Conservation (phyloP, 345 rosid species). For the Camelina laxa region DNA sequence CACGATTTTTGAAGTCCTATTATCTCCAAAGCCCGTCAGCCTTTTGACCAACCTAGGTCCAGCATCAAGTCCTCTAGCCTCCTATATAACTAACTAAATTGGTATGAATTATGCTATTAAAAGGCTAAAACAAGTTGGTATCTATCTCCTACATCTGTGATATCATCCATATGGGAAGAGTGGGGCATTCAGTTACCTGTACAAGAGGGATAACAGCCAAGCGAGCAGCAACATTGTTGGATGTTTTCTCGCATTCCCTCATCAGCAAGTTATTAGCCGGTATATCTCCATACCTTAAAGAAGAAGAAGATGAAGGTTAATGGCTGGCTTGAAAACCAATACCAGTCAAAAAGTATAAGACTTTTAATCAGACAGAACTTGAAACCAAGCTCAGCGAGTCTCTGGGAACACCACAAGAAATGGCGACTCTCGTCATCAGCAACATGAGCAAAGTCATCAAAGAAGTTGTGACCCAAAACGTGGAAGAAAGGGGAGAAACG, state of each 20-base stretch:
- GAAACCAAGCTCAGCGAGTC: slow-evolving; percentile 92
- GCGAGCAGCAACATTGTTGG: slow-evolving; percentile 83
- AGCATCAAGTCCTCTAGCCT: slow-evolving; percentile 98
- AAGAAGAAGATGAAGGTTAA: not conserved
- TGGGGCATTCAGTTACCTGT: slow-evolving; percentile 26
- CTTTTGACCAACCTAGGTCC: slow-evolving; percentile 91
- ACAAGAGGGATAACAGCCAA: slow-evolving; percentile 57
- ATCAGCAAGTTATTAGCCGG: slow-evolving; percentile 92
- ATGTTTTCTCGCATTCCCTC: slow-evolving; percentile 86
- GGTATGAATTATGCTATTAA: not conserved
- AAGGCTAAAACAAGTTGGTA: not conserved
- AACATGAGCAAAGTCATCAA: slow-evolving; percentile 92
- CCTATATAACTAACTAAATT: slow-evolving; percentile 50
- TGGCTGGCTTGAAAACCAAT: not conserved
- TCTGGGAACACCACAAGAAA: slow-evolving; percentile 90
- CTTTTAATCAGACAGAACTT: slow-evolving; percentile 52
- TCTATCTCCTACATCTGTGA: not conserved
- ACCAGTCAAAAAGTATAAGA: slow-evolving; percentile 16
- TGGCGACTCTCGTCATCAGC: slow-evolving; percentile 99
- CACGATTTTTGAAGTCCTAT: slow-evolving; percentile 72
- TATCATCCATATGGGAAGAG: not conserved
- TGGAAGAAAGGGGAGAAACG: slow-evolving; percentile 74
- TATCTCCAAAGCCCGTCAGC: slow-evolving; percentile 83
- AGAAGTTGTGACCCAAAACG: slow-evolving; percentile 69
- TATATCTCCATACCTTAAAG: slow-evolving; percentile 84